Evolutionary conservation across 2,329 filamentous ascomycete genomes (phyloP).

Genomic region (Phoma sp.): DNA sequence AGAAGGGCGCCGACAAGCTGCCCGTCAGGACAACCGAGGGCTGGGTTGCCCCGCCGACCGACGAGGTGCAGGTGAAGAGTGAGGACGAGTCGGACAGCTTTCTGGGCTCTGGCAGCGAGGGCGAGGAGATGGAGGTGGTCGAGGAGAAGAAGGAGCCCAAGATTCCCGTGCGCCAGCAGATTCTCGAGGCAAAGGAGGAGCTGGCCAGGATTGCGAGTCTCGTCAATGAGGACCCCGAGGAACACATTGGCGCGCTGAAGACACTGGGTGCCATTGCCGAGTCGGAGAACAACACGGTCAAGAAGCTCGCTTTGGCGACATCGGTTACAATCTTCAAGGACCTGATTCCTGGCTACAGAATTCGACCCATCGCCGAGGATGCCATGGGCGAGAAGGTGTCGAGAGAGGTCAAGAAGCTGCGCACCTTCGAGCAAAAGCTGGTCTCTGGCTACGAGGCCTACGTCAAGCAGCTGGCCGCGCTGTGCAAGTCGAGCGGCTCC

Average conservation of each 20-base stretch:
- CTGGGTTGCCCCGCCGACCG: slow-evolving; percentile 63
- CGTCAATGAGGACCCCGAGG: slow-evolving; percentile 92
- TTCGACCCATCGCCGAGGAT: slow-evolving; percentile 79
- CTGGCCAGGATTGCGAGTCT: slow-evolving; percentile 79
- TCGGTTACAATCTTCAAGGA: slow-evolving; percentile 94
- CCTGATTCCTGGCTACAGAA: slow-evolving; percentile 93
- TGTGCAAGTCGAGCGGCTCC: slow-evolving; percentile 64
- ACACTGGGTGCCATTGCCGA: slow-evolving; percentile 75
- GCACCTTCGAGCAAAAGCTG: slow-evolving; percentile 85
- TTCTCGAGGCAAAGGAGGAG: slow-evolving; percentile 88
- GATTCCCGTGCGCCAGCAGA: slow-evolving; percentile 77
- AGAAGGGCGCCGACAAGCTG: slow-evolving; percentile 74
- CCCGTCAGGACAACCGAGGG: slow-evolving; percentile 89
- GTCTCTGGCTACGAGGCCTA: slow-evolving; percentile 85
- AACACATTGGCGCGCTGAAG: slow-evolving; percentile 81
- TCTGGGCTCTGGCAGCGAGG: slow-evolving; percentile 63
- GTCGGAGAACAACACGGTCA: slow-evolving; percentile 72
- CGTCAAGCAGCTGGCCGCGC: slow-evolving; percentile 73
- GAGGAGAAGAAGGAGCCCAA: slow-evolving; percentile 62
- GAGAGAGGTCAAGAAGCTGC: slow-evolving; percentile 84
- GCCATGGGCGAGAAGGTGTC: slow-evolving; percentile 80
- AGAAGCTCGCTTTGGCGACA: slow-evolving; percentile 84
- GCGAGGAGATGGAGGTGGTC: slow-evolving; percentile 47
- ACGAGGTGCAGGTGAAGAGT: slow-evolving; percentile 54
- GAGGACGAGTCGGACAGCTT: slow-evolving; percentile 66